Conservation (phyloP, 176 grass and related monocot genomes). For the Aechmea fasciata region DNA sequence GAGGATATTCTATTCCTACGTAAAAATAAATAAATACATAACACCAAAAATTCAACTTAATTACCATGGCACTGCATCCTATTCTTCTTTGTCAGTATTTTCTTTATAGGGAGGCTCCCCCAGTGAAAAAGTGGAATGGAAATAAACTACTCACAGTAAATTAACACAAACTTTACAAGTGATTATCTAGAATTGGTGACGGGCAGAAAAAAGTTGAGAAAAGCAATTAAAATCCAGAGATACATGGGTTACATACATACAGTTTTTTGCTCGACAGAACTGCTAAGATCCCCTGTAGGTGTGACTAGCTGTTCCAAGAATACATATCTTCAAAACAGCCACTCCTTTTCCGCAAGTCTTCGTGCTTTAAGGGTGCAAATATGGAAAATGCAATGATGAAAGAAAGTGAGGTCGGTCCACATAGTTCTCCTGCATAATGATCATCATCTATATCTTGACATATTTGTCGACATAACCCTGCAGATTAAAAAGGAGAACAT, state of each 20-base stretch:
- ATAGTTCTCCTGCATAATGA: constrained; percentile 5
- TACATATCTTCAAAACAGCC: background rate
- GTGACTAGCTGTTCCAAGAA: background rate
- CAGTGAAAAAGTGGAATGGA: background rate
- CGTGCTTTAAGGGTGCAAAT: background rate
- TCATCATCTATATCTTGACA: constrained; percentile 57
- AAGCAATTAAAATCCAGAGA: background rate
- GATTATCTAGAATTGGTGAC: background rate
- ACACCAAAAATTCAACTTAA: background rate
- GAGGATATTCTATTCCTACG: background rate
- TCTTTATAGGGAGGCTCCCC: background rate
- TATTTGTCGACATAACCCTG: constrained; percentile 99
- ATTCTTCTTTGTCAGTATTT: background rate
- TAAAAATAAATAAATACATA: background rate
- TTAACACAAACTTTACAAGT: background rate
- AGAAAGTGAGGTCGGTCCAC: background rate
- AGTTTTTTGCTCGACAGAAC: too few relatives aligned
- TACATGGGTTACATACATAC: background rate
- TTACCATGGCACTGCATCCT: background rate
- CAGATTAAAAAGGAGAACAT: constrained; percentile 10
- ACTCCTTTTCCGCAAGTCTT: background rate
- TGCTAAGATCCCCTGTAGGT: background rate
- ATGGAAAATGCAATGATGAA: background rate
- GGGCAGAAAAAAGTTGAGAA: background rate
- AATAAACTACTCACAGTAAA: background rate